phyloP scores from a whole-genome alignment of 257 asterid genomes.

The Solanum tarijense region DNA sequence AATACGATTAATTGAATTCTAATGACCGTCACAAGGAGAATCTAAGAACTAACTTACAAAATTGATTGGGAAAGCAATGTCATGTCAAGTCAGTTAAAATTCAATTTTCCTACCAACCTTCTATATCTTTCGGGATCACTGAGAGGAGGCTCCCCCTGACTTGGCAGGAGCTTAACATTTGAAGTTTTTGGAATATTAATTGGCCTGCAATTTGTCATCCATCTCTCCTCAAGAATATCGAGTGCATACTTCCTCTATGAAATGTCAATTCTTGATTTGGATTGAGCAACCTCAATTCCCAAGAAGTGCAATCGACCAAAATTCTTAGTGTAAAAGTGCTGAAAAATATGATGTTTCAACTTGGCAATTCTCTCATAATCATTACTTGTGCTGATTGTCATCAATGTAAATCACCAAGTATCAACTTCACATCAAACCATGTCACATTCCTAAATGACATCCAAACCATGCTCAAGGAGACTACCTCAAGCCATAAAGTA shows the following conservation, averaged over 20 bases:
- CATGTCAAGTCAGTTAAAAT: neutral
- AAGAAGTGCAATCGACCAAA: neutral
- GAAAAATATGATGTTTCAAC: neutral
- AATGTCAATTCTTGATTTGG: neutral
- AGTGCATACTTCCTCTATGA: neutral
- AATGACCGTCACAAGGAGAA: neutral
- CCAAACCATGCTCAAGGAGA: neutral
- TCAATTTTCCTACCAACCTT: neutral
- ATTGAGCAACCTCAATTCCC: neutral
- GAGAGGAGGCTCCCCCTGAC: neutral
- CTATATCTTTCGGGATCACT: neutral
- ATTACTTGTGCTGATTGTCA: neutral
- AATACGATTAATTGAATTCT: neutral
- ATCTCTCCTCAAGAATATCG: neutral
- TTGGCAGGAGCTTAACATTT: neutral
- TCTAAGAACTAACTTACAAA: neutral
- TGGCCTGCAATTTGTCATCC: neutral
- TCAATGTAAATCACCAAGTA: neutral
- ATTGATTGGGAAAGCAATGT: neutral
- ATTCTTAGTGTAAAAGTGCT: neutral
- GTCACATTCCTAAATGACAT: neutral
- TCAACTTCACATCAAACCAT: neutral
- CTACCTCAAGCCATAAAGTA: neutral
- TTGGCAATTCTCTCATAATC: neutral
- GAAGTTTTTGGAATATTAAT: neutral